Percentiles rank a stretch among this genome's conserved stretches.
These are phyloP conservation scores for Chaetothyriales sp. DNA, from an alignment of 2,329 filamentous ascomycete species.

Conservation along the genomic window DNA sequence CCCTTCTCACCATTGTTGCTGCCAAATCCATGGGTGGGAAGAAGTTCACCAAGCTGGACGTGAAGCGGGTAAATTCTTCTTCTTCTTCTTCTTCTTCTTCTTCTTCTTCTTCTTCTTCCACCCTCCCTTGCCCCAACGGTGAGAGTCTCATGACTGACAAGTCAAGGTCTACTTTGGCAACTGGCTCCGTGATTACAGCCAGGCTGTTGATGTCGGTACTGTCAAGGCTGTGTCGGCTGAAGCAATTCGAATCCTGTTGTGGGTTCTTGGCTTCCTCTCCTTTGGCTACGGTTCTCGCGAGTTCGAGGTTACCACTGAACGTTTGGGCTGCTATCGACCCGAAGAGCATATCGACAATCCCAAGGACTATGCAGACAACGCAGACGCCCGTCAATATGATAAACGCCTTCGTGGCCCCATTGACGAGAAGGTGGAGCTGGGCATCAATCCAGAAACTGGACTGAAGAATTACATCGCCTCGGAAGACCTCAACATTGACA, in stretches of 20 bases:
- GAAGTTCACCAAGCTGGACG: slow-evolving; percentile 77
- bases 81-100: no score
- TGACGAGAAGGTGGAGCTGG: slow-evolving; percentile 62
- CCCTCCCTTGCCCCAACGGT: not conserved
- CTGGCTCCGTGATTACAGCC: slow-evolving; percentile 86
- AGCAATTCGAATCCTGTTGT: slow-evolving; percentile 77
- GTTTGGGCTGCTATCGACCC: slow-evolving; percentile 65
- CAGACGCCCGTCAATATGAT: slow-evolving; percentile 73
- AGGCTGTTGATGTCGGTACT: slow-evolving; percentile 84
- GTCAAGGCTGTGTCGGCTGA: slow-evolving; percentile 82
- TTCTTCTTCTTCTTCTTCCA: no score
- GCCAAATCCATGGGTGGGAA: slow-evolving; percentile 51
- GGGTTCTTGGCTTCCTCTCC: slow-evolving; percentile 76
- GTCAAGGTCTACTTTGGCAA: slow-evolving; percentile 82
- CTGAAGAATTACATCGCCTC: slow-evolving; percentile 93
- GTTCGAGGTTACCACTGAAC: slow-evolving; percentile 67
- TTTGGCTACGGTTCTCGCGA: slow-evolving; percentile 73
- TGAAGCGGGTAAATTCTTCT: slow-evolving; percentile 37
- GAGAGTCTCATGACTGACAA: not conserved
- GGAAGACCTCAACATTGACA: slow-evolving; percentile 62
- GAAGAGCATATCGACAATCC: slow-evolving; percentile 70
- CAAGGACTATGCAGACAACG: slow-evolving; percentile 76
- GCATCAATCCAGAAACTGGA: slow-evolving; percentile 58
- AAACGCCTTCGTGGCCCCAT: slow-evolving; percentile 65
- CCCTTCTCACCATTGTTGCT: slow-evolving; percentile 57